Conservation (phyloP, 805 yeast genomes). For the Wickerhamomyces alni region DNA sequence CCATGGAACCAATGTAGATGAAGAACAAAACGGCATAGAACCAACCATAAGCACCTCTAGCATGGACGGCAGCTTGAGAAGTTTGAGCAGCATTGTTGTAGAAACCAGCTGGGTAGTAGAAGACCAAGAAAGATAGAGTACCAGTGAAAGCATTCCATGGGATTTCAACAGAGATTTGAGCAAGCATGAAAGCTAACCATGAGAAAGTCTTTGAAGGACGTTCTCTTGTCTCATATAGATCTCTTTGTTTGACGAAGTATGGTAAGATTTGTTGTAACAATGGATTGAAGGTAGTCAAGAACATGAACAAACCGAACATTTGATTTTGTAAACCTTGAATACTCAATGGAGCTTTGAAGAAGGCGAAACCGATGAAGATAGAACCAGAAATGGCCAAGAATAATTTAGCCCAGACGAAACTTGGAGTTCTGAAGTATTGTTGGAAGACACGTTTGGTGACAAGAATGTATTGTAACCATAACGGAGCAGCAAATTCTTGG, state of each 20-base stretch:
- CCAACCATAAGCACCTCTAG: slow-evolving; percentile 55
- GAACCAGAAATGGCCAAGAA: slow-evolving; percentile 47
- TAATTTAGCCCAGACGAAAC: slow-evolving; percentile 54
- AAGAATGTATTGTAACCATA: slow-evolving; percentile 33
- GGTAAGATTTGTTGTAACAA: slow-evolving; percentile 61
- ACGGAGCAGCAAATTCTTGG: slow-evolving; percentile 37
- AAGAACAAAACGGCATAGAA: slow-evolving; percentile 39
- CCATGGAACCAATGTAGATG: slow-evolving; percentile 52
- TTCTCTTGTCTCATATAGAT: slow-evolving; percentile 66
- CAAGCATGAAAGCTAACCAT: slow-evolving; percentile 56
- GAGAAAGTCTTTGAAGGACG: slow-evolving; percentile 66
- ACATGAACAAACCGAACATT: slow-evolving; percentile 73
- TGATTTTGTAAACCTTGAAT: slow-evolving; percentile 75
- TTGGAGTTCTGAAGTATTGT: slow-evolving; percentile 66
- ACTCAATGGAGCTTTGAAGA: slow-evolving; percentile 60
- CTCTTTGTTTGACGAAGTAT: slow-evolving; percentile 53
- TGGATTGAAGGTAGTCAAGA: slow-evolving; percentile 49
- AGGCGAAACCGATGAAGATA: slow-evolving; percentile 70
- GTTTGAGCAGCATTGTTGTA: slow-evolving; percentile 58
- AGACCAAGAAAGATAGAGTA: slow-evolving; percentile 54
- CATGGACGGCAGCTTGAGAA: slow-evolving; percentile 38
- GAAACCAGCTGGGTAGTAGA: slow-evolving; percentile 71
- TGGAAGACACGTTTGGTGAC: slow-evolving; percentile 52
- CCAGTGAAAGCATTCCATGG: slow-evolving; percentile 61
- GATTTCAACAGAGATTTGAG: slow-evolving; percentile 59